Evolutionary conservation across 805 yeast genomes (phyloP).

Genomic region (Hemisphaericaspora nanyangensis): DNA sequence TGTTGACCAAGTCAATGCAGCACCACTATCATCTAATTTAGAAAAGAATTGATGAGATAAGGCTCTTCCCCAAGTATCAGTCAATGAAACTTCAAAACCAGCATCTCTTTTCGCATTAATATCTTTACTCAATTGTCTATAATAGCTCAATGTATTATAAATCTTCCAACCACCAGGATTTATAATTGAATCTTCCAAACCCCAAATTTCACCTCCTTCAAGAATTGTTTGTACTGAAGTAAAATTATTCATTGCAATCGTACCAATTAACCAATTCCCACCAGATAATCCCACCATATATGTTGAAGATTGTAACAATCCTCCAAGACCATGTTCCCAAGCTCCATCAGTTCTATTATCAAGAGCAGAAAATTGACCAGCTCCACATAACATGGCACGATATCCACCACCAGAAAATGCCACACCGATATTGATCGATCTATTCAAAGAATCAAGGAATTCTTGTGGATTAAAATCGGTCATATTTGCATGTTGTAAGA

Average conservation of each 20-base stretch:
- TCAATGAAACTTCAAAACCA: slow-evolving; percentile 30
- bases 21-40: slow-evolving; percentile 24
- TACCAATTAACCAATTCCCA: slow-evolving; percentile 38
- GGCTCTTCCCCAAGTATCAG: slow-evolving; percentile 40
- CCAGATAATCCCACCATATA: slow-evolving; percentile 41
- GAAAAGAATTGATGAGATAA: slow-evolving; percentile 30
- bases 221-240: slow-evolving; percentile 28
- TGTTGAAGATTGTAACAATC: slow-evolving; percentile 35
- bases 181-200: slow-evolving; percentile 56
- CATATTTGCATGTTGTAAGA: slow-evolving; percentile 43
- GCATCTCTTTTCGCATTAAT: slow-evolving; percentile 27
- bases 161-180: slow-evolving; percentile 62
- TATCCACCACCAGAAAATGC: slow-evolving; percentile 39
- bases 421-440: slow-evolving; percentile 30
- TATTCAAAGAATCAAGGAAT: slow-evolving; percentile 26
- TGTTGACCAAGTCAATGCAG: slow-evolving; percentile 28
- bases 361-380: slow-evolving; percentile 39
- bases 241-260: slow-evolving; percentile 35
- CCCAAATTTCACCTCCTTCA: slow-evolving; percentile 51
- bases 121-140: slow-evolving; percentile 29
- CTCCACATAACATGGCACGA: slow-evolving; percentile 39
- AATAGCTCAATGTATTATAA: slow-evolving; percentile 47
- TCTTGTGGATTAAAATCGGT: slow-evolving; percentile 44
- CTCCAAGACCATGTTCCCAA: slow-evolving; percentile 31
- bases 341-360: slow-evolving; percentile 32